These are phyloP conservation scores for Globisporangium carolinianum DNA, from an alignment of 352 stramenopile genomes.

Conservation along the genomic window DNA sequence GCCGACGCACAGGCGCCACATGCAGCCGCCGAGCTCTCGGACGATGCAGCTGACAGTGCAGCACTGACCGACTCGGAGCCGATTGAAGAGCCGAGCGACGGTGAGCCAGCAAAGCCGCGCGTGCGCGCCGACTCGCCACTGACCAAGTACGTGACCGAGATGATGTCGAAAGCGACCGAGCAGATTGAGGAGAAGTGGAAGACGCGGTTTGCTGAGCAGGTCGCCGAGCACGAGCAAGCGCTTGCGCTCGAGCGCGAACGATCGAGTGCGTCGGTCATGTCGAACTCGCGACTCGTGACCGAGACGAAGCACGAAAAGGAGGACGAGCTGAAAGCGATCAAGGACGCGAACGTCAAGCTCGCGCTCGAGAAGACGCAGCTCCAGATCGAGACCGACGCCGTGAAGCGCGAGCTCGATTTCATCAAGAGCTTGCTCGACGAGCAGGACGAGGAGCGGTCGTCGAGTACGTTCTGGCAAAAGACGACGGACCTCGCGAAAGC, in stretches of 20 bases:
- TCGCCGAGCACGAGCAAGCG: slow-evolving; percentile 59
- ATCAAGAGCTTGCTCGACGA: slow-evolving; percentile 65
- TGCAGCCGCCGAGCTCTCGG: slow-evolving; percentile 4
- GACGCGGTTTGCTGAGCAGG: slow-evolving; percentile 56
- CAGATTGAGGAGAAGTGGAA: slow-evolving; percentile 84
- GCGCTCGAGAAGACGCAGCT: slow-evolving; percentile 63
- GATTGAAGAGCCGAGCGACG: slow-evolving; percentile 8
- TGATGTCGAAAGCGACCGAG: slow-evolving; percentile 69
- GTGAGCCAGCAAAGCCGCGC: slow-evolving; percentile 7
- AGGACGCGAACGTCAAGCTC: slow-evolving; percentile 54
- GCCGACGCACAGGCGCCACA: slow-evolving; percentile 14
- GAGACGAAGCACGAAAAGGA: slow-evolving; percentile 74
- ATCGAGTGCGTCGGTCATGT: slow-evolving; percentile 53
- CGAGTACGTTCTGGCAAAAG: slow-evolving; percentile 82
- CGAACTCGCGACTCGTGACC: slow-evolving; percentile 56
- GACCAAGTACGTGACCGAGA: slow-evolving; percentile 64
- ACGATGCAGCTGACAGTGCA: slow-evolving; percentile 6
- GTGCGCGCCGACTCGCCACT: slow-evolving; percentile 44
- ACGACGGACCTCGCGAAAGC: slow-evolving; percentile 79
- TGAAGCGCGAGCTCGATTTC: slow-evolving; percentile 60
- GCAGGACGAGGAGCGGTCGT: slow-evolving; percentile 65
- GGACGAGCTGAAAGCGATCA: slow-evolving; percentile 64
- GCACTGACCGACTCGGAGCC: slow-evolving; percentile 9
- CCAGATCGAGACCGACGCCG: slow-evolving; percentile 59
- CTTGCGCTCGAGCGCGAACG: slow-evolving; percentile 59